Evolutionary conservation across 257 asterid species (phyloP).

Genomic region (Misopates orontium): DNA sequence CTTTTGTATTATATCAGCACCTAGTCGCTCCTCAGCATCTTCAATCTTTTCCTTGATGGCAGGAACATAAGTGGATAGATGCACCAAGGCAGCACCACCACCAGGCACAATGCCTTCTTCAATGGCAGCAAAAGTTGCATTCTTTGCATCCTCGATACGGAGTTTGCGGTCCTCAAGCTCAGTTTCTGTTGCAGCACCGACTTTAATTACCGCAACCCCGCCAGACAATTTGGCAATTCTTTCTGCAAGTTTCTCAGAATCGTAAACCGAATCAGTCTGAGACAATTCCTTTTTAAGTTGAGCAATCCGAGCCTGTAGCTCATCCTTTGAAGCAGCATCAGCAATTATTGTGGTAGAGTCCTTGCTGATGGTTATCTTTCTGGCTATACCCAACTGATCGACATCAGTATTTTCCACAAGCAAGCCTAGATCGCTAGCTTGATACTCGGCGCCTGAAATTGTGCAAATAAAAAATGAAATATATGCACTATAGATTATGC

Average conservation of each 20-base stretch:
- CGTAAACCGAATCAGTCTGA: constrained; percentile 83
- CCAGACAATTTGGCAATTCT: constrained; percentile 96
- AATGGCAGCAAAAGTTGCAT: constrained; percentile 98
- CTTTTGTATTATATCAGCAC: constrained; percentile 95
- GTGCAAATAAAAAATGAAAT: neutral
- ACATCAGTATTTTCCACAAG: constrained; percentile 73
- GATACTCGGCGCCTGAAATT: constrained; percentile 94
- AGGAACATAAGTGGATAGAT: constrained; percentile 71
- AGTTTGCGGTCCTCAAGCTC: constrained; percentile 97
- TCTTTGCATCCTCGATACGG: constrained; percentile 94
- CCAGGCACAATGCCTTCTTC: constrained; percentile 99
- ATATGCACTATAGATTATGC: neutral
- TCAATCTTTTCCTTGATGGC: constrained; percentile 78
- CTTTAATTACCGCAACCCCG: constrained; percentile 96
- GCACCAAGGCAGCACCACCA: constrained; percentile 96
- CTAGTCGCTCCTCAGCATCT: constrained; percentile 83
- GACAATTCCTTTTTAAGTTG: constrained; percentile 78
- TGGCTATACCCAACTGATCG: constrained; percentile 84
- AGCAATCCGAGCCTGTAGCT: constrained; percentile 83
- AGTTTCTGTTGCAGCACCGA: constrained; percentile 96
- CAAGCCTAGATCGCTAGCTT: constrained; percentile 84
- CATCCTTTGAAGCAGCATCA: constrained; percentile 97
- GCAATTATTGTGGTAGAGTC: constrained; percentile 90
- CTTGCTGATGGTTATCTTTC: constrained; percentile 75
- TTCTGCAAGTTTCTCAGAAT: constrained; percentile 87